These are phyloP conservation scores for Echites panduratus DNA, from an alignment of 257 asterid genomes.

Conservation along the genomic window DNA sequence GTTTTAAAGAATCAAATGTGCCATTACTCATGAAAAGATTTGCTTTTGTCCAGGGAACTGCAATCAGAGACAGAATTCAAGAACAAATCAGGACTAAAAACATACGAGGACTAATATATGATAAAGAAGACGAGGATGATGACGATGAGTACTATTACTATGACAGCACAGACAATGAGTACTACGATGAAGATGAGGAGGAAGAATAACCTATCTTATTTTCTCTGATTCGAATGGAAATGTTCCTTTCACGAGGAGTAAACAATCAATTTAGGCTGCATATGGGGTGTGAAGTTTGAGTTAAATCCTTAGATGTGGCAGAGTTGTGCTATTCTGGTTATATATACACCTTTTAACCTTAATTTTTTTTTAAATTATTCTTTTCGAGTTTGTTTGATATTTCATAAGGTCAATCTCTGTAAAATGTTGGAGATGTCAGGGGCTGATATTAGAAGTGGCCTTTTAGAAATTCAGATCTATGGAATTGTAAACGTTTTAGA, in stretches of 20 bases:
- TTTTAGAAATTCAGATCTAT: neutral
- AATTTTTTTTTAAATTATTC: neutral
- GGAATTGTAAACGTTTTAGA: no score
- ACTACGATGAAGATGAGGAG: slow-evolving; percentile 33
- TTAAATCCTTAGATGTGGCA: neutral
- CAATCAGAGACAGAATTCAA: slow-evolving; percentile 48
- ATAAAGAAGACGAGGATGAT: slow-evolving; percentile 30
- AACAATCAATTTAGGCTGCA: neutral
- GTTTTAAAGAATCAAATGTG: neutral
- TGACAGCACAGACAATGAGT: slow-evolving; percentile 24
- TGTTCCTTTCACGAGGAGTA: neutral
- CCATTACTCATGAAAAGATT: neutral
- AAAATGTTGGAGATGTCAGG: neutral
- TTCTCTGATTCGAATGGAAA: neutral
- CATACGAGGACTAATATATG: slow-evolving; percentile 32
- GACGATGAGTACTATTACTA: slow-evolving; percentile 27
- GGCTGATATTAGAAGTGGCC: neutral
- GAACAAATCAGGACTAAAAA: slow-evolving; percentile 39
- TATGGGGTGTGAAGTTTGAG: neutral
- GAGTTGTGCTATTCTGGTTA: neutral
- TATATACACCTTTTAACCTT: neutral
- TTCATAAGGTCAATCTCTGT: neutral
- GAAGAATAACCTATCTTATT: neutral
- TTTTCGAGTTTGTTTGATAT: neutral
- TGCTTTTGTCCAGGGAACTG: slow-evolving; percentile 40